Percentiles rank a stretch among this genome's conserved stretches.
These are phyloP conservation scores for Stagonosporopsis tanaceti DNA, from an alignment of 2,329 filamentous ascomycete species.

Conservation along the genomic window DNA sequence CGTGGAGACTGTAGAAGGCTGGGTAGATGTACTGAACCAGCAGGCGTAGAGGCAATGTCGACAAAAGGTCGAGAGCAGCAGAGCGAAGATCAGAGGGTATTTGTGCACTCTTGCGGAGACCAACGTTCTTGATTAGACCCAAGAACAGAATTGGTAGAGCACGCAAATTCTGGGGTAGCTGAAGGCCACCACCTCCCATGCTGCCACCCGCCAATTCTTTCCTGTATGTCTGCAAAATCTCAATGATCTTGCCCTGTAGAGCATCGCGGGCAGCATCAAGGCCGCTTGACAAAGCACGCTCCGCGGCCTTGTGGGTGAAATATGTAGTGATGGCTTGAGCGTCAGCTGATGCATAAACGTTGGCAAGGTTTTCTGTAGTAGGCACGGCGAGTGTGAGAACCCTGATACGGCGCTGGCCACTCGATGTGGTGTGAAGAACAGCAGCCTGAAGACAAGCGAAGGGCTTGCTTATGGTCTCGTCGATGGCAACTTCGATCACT, in stretches of 20 bases:
- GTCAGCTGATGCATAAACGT: conserved; percentile 93
- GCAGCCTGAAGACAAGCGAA: conserved; percentile 85
- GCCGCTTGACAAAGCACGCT: conserved; percentile 83
- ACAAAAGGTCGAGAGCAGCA: conserved; percentile 91
- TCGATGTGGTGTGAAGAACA: conserved; percentile 96
- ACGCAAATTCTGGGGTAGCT: conserved; percentile 91
- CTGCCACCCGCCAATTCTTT: conserved; percentile 96
- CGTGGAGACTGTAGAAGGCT: conserved; percentile 45
- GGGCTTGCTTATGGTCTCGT: conserved; percentile 90
- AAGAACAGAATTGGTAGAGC: conserved; percentile 90
- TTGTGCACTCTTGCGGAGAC: conserved; percentile 50
- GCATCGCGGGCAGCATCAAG: conserved; percentile 91
- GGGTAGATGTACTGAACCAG: conserved; percentile 87
- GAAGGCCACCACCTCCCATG: conserved; percentile 88
- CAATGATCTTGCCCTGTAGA: conserved; percentile 87
- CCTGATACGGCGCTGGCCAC: conserved; percentile 92
- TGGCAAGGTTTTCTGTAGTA: conserved; percentile 87
- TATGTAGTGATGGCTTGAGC: conserved; percentile 92
- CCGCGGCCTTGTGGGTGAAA: conserved; percentile 97
- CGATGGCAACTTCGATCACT: conserved; percentile 97
- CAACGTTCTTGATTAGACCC: conserved; percentile 91
- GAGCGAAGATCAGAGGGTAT: conserved; percentile 76
- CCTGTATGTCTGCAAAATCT: conserved; percentile 92
- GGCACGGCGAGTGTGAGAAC: conserved; percentile 93
- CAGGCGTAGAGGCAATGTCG: conserved; percentile 87